Percentiles rank a stretch among this genome's conserved stretches.
Evolutionary conservation across 2,329 filamentous ascomycete genomes (phyloP).

Genomic region (Fusarium tupiense): DNA sequence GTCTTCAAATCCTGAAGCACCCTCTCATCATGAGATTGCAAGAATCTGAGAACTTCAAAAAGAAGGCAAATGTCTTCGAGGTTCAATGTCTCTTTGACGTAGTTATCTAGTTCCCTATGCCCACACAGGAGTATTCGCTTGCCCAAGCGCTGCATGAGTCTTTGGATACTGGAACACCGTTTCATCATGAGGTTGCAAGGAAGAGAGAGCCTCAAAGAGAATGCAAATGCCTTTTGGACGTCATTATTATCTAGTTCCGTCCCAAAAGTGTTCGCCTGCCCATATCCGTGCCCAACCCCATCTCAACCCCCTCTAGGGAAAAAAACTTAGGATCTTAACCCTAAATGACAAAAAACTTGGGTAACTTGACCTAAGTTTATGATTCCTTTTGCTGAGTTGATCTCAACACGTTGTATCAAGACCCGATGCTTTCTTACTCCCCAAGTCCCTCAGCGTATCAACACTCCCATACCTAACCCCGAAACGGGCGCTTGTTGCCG

Average conservation of each 20-base stretch:
- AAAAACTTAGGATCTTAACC: rapidly evolving
- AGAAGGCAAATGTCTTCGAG: rapidly evolving
- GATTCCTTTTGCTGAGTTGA: too few species aligned
- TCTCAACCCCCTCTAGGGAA: background rate
- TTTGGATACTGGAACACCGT: rapidly evolving
- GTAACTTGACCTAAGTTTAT: rapidly evolving
- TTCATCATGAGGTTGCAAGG: background rate
- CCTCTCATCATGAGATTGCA: rapidly evolving
- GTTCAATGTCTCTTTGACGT: background rate
- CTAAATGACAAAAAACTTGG: background rate
- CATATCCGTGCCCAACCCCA: background rate
- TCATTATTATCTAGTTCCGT: too few species aligned
- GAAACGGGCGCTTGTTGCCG: background rate
- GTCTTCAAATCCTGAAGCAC: rapidly evolving
- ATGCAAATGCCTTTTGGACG: too few species aligned
- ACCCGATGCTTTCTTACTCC: rapidly evolving
- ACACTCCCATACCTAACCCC: background rate
- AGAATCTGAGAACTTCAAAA: rapidly evolving
- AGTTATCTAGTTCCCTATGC: background rate
- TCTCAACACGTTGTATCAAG: background rate
- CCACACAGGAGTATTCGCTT: background rate
- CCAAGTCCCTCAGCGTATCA: rapidly evolving
- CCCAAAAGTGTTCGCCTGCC: too few species aligned
- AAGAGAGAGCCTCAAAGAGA: rapidly evolving
- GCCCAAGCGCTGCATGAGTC: rapidly evolving